Base-by-base conservation (phyloP, 768 basidiomycete species). In the Mrakia frigida region DNA sequence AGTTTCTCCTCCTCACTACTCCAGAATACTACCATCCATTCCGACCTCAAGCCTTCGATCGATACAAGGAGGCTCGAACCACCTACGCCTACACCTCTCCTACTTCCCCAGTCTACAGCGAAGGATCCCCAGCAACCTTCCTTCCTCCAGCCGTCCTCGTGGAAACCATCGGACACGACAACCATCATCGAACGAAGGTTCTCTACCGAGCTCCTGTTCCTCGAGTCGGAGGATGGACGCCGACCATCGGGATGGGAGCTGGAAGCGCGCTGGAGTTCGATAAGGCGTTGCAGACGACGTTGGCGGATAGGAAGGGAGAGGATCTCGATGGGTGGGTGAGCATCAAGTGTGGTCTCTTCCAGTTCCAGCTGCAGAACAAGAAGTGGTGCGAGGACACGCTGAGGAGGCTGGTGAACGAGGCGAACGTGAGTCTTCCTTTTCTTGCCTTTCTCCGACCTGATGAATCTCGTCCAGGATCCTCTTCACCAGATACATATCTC, bases 361-460 rank as follows among this genome's bases (percentile, higher is more conserved):
- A 90, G 10, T 86, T 88, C 79, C 88, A 90, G 2, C 86, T 88
- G 37, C 90, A 92, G 91, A 99, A 99, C 83, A 85, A 96, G 80
- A 96, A 95, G 83, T 96, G 93, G 91, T 92, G 91, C 56, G 91
- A 91, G 79, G 95, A 98, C 81, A 87, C 89, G 23, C 83, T 99
- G 74, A 91, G 94, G 81, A 85, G 87, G 79, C 84, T 99, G 60
- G 82, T 98, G 78, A 84, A 83, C n/a, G 90, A 90, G 80, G 92
- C 94, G 14, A 93, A 94, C 82, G 96, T 97, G 81, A 80, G 93
- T 87, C 31, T n/a, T 23, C 16, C 6, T 25, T 3, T 1, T 56
- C 25, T 56, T 28, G n/a, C n/a, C 56, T 56, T 9, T 1, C 56
- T n/a, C n/a, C 56, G 1, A n/a, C 56, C 2, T 9, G 56, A 46